phyloP scores from a whole-genome alignment of 139 green algal genomes.

The Parachlorella kessleri region DNA sequence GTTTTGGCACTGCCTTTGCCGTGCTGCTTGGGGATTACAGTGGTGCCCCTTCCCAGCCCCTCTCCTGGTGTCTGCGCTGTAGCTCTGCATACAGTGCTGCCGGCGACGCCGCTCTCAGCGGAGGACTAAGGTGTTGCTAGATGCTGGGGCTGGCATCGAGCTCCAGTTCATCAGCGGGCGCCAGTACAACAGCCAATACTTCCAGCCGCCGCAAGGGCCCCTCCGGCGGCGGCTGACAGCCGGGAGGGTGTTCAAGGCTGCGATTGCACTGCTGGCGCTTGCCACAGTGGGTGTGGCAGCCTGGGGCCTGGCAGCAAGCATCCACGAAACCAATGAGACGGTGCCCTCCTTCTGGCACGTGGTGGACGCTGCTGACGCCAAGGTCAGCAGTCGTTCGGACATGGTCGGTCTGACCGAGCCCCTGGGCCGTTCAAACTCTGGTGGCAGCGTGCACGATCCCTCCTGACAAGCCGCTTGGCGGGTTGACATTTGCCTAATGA shows the following conservation, averaged over 20 bases:
- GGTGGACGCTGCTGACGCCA: not conserved
- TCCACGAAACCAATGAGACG: not conserved
- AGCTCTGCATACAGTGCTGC: conserved; percentile 14
- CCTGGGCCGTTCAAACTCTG: no score
- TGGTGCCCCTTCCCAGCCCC: no score
- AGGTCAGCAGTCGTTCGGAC: no score
- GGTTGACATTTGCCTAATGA: no score
- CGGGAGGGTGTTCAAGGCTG: not conserved
- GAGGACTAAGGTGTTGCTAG: not conserved
- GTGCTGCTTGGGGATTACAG: no score
- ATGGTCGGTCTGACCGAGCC: no score
- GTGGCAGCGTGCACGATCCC: no score
- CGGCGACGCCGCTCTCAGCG: not conserved
- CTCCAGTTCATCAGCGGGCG: not conserved
- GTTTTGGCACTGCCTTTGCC: no score
- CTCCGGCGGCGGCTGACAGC: not conserved
- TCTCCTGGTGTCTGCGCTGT: no score
- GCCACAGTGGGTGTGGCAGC: not conserved
- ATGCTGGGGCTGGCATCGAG: no score
- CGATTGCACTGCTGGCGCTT: conserved; percentile 13
- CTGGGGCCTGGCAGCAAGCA: conserved; percentile 24
- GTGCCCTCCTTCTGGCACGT: conserved; percentile 25
- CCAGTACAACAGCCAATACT: not conserved
- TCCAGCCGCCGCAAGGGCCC: not conserved
- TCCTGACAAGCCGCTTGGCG: no score